phyloP scores from a whole-genome alignment of 495 filamentous ascomycete species.

The Glarea lozoyensis region DNA sequence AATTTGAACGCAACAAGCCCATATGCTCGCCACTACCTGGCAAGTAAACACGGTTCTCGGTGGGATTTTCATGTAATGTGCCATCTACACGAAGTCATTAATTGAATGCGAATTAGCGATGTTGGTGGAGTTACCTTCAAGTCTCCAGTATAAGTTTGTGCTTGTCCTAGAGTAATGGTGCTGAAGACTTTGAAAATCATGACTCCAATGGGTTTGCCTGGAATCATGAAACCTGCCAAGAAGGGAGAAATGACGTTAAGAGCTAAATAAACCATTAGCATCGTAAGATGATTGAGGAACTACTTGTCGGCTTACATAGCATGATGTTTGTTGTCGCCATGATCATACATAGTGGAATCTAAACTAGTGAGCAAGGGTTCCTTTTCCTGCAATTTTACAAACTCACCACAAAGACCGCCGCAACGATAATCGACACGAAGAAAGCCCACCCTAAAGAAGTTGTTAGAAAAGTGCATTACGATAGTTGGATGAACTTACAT shows the following conservation, averaged over 20 bases:
- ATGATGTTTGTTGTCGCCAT: conserved; percentile 60
- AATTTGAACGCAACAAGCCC: conserved; percentile 57
- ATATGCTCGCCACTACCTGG: conserved; percentile 54
- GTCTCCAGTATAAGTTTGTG: conserved; percentile 45
- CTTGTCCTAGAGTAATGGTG: conserved; percentile 50
- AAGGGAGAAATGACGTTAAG: conserved; percentile 65
- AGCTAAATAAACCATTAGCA: no score
- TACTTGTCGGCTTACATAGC: conserved; percentile 44
- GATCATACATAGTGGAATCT: conserved; percentile 47
- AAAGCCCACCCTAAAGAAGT: conserved; percentile 45
- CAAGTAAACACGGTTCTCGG: conserved; percentile 58
- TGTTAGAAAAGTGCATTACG: not conserved
- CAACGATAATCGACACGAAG: conserved; percentile 48
- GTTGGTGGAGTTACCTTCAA: conserved; percentile 43
- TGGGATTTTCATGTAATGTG: conserved; percentile 56
- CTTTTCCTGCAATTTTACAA: no score
- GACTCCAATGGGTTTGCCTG: conserved; percentile 53
- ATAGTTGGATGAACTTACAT: conserved; percentile 19
- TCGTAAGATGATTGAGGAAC: no score
- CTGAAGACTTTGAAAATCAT: conserved; percentile 65
- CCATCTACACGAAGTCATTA: conserved; percentile 25
- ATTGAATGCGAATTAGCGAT: no score
- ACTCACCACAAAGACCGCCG: conserved; percentile 32
- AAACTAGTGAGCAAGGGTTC: no score
- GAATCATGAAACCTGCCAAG: conserved; percentile 59